Conservation (phyloP, 83 land plant species). For the Isoetes engelmannii region DNA sequence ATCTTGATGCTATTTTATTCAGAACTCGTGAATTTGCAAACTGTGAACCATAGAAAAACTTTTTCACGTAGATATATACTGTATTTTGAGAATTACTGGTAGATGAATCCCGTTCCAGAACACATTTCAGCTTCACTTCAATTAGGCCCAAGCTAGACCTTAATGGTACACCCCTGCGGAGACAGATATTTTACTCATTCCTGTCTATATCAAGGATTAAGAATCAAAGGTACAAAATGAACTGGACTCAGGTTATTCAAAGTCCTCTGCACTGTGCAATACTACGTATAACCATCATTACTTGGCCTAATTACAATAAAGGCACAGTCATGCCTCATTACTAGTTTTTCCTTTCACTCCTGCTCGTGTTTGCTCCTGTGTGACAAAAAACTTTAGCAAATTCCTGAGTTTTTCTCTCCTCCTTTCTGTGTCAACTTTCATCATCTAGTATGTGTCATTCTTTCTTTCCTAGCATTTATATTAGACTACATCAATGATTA, state of each 20-base stretch:
- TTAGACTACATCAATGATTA: not conserved
- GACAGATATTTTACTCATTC: not conserved
- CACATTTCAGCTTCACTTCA: slow-evolving; percentile 21
- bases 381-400: not conserved
- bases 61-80: slow-evolving; percentile 33
- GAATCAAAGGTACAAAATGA: no score
- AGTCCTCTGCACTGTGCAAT: no score
- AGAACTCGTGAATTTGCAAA: slow-evolving; percentile 31
- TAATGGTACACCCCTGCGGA: slow-evolving; percentile 23
- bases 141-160: slow-evolving; percentile 14
- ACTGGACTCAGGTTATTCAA: no score
- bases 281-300: no score
- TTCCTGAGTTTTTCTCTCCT: not conserved
- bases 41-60: slow-evolving; percentile 33
- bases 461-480: not conserved
- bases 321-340: no score
- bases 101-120: slow-evolving; percentile 13
- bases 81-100: slow-evolving; percentile 8
- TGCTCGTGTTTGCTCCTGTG: no score
- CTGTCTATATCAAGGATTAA: no score
- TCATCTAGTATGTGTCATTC: not conserved
- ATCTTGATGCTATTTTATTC: slow-evolving; percentile 21
- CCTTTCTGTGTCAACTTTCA: not conserved
- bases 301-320: no score
- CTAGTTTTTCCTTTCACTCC: no score